Evolutionary conservation across 1,139 yeast genomes (phyloP).

Genomic region (Taphrina pruni): DNA sequence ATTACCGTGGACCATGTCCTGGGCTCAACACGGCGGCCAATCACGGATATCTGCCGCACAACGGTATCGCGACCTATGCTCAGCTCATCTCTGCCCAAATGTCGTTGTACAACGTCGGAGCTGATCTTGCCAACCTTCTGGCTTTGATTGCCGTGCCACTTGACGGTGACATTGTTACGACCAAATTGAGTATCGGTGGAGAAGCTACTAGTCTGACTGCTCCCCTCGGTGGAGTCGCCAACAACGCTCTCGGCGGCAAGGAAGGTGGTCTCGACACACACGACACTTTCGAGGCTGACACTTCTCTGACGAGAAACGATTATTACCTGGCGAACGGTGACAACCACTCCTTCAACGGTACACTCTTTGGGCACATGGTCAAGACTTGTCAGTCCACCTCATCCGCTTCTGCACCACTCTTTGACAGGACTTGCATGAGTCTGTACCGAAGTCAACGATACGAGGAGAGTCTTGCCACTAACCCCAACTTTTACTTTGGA

Average conservation of each 20-base stretch:
- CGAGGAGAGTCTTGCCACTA: slow-evolving; percentile 24
- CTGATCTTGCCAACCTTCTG: slow-evolving; percentile 28
- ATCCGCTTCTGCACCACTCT: slow-evolving; percentile 15
- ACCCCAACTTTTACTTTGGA: slow-evolving; percentile 38
- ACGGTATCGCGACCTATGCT: slow-evolving; percentile 34
- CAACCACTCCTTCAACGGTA: slow-evolving; percentile 39
- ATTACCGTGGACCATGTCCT: slow-evolving; percentile 39
- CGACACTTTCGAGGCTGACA: slow-evolving; percentile 40
- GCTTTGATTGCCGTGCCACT: slow-evolving; percentile 32
- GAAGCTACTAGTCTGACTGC: slow-evolving; percentile 36
- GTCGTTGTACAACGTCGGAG: slow-evolving; percentile 33
- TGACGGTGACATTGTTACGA: slow-evolving; percentile 35
- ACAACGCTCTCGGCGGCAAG: slow-evolving; percentile 21
- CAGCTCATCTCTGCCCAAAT: slow-evolving; percentile 32
- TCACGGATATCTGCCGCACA: slow-evolving; percentile 38
- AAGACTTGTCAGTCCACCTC: slow-evolving; percentile 23
- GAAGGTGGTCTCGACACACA: slow-evolving; percentile 36
- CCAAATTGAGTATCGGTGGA: slow-evolving; percentile 31
- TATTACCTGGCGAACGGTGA: slow-evolving; percentile 38
- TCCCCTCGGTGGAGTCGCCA: slow-evolving; percentile 9
- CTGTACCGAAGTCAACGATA: slow-evolving; percentile 32
- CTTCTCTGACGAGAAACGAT: slow-evolving; percentile 37
- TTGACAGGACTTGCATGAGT: slow-evolving; percentile 34
- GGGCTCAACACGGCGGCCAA: slow-evolving; percentile 39
- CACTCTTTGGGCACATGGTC: slow-evolving; percentile 31